These are phyloP conservation scores for Gleditsia sinensis DNA, from an alignment of 306 rosid species.

Conservation along the genomic window DNA sequence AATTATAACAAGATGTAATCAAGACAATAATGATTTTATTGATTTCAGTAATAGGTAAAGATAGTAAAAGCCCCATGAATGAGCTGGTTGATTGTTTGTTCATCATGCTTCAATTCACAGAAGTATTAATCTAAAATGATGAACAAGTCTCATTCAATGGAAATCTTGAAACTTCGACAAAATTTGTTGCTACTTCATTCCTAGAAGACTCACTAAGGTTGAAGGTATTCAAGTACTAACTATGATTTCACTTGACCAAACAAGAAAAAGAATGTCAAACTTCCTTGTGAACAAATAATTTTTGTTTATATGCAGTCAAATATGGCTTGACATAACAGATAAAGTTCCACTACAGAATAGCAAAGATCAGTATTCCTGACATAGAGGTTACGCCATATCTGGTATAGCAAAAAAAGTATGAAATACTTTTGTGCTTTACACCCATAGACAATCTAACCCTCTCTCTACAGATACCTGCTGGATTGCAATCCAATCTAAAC, in stretches of 20 bases:
- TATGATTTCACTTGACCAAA: background rate
- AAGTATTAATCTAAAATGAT: constrained; percentile 8
- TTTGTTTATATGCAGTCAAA: background rate
- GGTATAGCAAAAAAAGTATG: background rate
- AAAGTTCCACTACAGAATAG: background rate
- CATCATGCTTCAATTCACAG: background rate
- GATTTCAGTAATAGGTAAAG: background rate
- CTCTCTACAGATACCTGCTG: background rate
- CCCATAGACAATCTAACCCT: background rate
- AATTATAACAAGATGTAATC: background rate
- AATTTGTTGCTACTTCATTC: background rate
- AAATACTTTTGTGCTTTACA: background rate
- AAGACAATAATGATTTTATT: background rate
- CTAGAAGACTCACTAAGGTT: background rate
- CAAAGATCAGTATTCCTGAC: background rate
- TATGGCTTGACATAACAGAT: background rate
- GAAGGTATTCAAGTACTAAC: background rate
- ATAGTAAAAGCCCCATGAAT: background rate
- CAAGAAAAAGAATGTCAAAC: background rate
- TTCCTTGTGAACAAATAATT: background rate
- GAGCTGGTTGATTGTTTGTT: background rate
- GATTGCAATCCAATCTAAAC: background rate
- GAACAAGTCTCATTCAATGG: background rate
- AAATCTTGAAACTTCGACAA: background rate
- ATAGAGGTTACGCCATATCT: background rate